These are phyloP conservation scores for Boletus rufocinnamomeus DNA, from an alignment of 768 basidiomycete species.

Conservation along the genomic window DNA sequence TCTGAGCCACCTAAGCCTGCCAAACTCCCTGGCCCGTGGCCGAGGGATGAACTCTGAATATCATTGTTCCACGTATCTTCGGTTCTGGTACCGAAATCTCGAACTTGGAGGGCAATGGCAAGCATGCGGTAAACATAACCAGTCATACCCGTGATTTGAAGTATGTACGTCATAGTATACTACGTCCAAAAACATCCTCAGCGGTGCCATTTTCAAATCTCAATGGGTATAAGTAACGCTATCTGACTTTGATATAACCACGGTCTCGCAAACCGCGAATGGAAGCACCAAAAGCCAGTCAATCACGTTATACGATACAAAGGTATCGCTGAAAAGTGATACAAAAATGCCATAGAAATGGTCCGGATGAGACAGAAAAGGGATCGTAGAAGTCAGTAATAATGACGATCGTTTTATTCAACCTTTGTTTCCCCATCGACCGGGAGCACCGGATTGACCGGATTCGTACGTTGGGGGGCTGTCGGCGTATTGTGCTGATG, in stretches of 20 bases:
- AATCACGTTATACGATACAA: slow-evolving; percentile 20
- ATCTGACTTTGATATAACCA: background rate
- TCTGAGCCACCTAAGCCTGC: slow-evolving; percentile 27
- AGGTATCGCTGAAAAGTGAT: slow-evolving; percentile 25
- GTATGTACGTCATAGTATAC: background rate
- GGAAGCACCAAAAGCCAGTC: background rate
- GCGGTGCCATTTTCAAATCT: background rate
- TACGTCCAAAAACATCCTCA: slow-evolving; percentile 49
- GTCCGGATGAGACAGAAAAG: slow-evolving; percentile 21
- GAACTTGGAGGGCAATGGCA: background rate
- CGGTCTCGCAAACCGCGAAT: background rate
- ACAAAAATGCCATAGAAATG: slow-evolving; percentile 13
- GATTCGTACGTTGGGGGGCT: slow-evolving; percentile 69
- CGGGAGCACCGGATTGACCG: slow-evolving; percentile 47
- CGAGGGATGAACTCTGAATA: slow-evolving; percentile 27
- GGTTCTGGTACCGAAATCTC: background rate
- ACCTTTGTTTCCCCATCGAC: slow-evolving; percentile 53
- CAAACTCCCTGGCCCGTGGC: slow-evolving; percentile 10
- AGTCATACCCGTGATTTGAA: background rate
- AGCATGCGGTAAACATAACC: background rate
- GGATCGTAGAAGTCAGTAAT: background rate
- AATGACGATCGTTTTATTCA: slow-evolving; percentile 13
- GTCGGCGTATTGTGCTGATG: slow-evolving; percentile 43
- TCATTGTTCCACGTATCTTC: background rate
- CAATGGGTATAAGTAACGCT: background rate